Conservation (phyloP, 176 grass and related monocot species). For the Eleusine coracana region DNA sequence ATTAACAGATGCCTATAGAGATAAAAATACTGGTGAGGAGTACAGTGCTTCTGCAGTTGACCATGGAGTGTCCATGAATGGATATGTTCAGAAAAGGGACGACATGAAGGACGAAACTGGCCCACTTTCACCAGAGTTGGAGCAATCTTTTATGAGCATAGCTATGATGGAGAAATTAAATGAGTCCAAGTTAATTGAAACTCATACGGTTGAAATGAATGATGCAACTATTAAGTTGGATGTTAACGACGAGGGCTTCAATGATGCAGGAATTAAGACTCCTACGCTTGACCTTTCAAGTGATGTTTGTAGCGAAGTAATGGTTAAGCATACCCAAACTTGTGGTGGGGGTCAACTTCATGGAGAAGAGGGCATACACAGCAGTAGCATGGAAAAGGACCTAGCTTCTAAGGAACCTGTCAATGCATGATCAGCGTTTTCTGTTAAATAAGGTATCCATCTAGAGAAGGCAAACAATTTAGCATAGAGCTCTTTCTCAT, state of each 20-base stretch:
- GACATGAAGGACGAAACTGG: slow-evolving; percentile 20
- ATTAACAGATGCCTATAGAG: slow-evolving; percentile 17
- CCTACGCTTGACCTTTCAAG: slow-evolving; percentile 15
- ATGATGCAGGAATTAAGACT: slow-evolving; percentile 24
- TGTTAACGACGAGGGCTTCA: slow-evolving; percentile 23
- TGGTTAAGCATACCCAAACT: slow-evolving; percentile 41
- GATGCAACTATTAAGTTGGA: slow-evolving; percentile 27
- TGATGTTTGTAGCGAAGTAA: slow-evolving; percentile 36
- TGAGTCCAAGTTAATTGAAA: slow-evolving; percentile 17
- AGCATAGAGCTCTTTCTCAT: neutral
- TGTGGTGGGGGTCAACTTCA: slow-evolving; percentile 50
- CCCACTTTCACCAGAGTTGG: slow-evolving; percentile 23
- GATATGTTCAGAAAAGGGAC: slow-evolving; percentile 13
- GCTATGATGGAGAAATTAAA: slow-evolving; percentile 9
- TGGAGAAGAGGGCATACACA: slow-evolving; percentile 41
- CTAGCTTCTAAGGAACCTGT: slow-evolving; percentile 44
- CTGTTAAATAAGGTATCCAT: slow-evolving; percentile 47
- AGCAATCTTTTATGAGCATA: slow-evolving; percentile 3
- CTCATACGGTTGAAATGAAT: slow-evolving; percentile 34
- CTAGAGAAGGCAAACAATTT: slow-evolving; percentile 15
- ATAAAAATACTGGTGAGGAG: slow-evolving; percentile 25
- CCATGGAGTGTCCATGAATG: slow-evolving; percentile 17
- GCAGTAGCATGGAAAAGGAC: slow-evolving; percentile 39
- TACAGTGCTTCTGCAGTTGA: slow-evolving; percentile 37
- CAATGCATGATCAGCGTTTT: slow-evolving; percentile 44